phyloP scores from a whole-genome alignment of 2,329 filamentous ascomycete species.

The Fusarium domesticum region DNA sequence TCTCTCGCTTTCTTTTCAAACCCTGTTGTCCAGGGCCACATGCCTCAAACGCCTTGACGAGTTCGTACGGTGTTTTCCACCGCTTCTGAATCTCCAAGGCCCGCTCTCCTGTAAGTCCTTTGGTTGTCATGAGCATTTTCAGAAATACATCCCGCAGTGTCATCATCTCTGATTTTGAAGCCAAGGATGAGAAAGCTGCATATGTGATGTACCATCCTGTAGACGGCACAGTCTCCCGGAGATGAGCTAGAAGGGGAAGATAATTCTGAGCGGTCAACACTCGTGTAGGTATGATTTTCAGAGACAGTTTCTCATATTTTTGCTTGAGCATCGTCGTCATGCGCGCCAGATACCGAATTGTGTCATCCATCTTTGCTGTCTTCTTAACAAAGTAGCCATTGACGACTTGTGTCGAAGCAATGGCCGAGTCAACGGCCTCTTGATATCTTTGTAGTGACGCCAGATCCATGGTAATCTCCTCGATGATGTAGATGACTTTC shows the following conservation, averaged over 20 bases:
- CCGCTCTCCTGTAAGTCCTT: slow-evolving; percentile 72
- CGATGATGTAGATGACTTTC: slow-evolving; percentile 75
- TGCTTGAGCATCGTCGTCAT: slow-evolving; percentile 68
- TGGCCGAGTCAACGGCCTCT: slow-evolving; percentile 67
- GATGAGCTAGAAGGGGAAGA: slow-evolving; percentile 57
- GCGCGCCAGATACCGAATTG: slow-evolving; percentile 68
- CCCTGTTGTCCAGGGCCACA: slow-evolving; percentile 49
- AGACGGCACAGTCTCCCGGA: slow-evolving; percentile 51
- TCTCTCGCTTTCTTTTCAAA: slow-evolving; percentile 54
- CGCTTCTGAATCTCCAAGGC: slow-evolving; percentile 74
- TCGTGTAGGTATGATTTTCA: slow-evolving; percentile 64
- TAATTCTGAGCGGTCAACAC: slow-evolving; percentile 65
- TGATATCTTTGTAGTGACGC: slow-evolving; percentile 55
- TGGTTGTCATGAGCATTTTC: slow-evolving; percentile 83
- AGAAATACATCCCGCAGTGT: slow-evolving; percentile 72
- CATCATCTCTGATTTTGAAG: slow-evolving; percentile 71
- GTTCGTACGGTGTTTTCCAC: slow-evolving; percentile 72
- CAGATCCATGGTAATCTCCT: slow-evolving; percentile 63
- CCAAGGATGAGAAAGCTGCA: slow-evolving; percentile 66
- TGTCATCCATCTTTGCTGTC: slow-evolving; percentile 73
- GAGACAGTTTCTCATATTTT: slow-evolving; percentile 57
- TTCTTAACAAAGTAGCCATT: slow-evolving; percentile 77
- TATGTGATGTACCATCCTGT: slow-evolving; percentile 64
- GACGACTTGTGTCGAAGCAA: slow-evolving; percentile 74
- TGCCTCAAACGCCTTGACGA: slow-evolving; percentile 66